Evolutionary conservation across 495 filamentous ascomycete genomes (phyloP), one percentile per base, ranked within the genome.

Genomic region (Penicillium robsamsonii): DNA sequence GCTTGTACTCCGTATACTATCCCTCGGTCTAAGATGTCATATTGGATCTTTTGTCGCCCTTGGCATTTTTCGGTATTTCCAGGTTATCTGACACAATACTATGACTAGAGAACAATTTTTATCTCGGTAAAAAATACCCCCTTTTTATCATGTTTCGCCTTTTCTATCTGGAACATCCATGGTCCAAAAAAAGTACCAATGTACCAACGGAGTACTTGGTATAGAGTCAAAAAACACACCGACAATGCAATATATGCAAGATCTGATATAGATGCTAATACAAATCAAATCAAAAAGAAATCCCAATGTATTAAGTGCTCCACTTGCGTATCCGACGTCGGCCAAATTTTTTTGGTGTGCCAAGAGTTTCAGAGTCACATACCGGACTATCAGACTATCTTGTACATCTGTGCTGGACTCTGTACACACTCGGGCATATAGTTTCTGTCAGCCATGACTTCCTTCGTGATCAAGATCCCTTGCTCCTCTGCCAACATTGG

Each of bases 401-500:
- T 31, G 10, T 11, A 47, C 27, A 31, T 18, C 10, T 15, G 22
- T 22, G 22, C 22, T 45, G 13, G 20, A 45, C 42, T 10, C 30
- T 35, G 1, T 31, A 33, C 29, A 12, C 30, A 9, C 41, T 25
- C 20, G 41, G 20, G 17, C 44, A 17, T 46, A 15, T 30, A 52
- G 15, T 6, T 5, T 37, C 38, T 47, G 50, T n/a, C 33, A 31
- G 55, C 50, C 56, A 73, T 69, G 66, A 71, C 80, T 62, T 81
- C 78, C 7, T 87, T 86, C 67, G 69, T 77, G 50, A 85, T 88
- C 70, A 79, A 74, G 63, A 85, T 79, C 17, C 92, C 92, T 42
- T 96, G 91, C 76, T 96, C 92, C 46, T 95, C 90, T 8, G 92
- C 92, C 66, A 97, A 97, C 78, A 96, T 97, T 66, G 92, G 87